Base-by-base conservation (phyloP, 768 basidiomycete genomes). In the Strobilomyces dryophilus region DNA sequence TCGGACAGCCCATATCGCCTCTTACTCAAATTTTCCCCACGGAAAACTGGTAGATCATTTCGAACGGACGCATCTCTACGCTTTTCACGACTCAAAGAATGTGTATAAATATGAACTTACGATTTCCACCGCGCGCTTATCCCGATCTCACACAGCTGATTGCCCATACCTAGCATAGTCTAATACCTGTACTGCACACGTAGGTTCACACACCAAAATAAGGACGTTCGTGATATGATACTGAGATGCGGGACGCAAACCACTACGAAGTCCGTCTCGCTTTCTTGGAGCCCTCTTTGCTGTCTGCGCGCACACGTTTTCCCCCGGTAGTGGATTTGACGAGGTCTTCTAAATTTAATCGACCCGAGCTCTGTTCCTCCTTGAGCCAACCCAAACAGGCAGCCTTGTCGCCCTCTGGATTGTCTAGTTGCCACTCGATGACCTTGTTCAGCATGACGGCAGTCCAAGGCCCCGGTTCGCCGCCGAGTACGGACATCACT, bases 351-450 rank as follows among this genome's bases (percentile, higher is more conserved):
- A 70, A 40, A 3, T 64, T 54, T 60, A 86, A 62, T 37, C 71
- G 67, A n/a, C 81, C 82, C 24, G 76, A 72, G 8, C 60, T 64
- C 35, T 75, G 74, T 61, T 85, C 80, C n/a, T 70, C 67, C 52
- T 71, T 69, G 40, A 98, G 71, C 92, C 92, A 97, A 12, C 66
- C 66, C 27, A 74, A 65, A 64, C 92, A 94, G 5, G 83, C 80
- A 6, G 82, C 85, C 62, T 82, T 81, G 5, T 81, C 79, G 1
- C 76, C 79, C 2, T 75, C 61, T 0, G 94, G 91, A 65, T 93
- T 73, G 34, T 81, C 84, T 8, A 98, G 76, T 61, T 94, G 92
- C 95, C 94, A 98, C 54, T 85, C 80, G 18, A 92, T 63, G 24
- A 98, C 77, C 44, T 76, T 78, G n/a, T 76, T 72, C 18, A 92